A percentile compares a stretch with the other conserved stretches of the same genome.
Evolutionary conservation across 2,329 filamentous ascomycete species (phyloP).

Genomic region (Aspergillus eucalypticola): DNA sequence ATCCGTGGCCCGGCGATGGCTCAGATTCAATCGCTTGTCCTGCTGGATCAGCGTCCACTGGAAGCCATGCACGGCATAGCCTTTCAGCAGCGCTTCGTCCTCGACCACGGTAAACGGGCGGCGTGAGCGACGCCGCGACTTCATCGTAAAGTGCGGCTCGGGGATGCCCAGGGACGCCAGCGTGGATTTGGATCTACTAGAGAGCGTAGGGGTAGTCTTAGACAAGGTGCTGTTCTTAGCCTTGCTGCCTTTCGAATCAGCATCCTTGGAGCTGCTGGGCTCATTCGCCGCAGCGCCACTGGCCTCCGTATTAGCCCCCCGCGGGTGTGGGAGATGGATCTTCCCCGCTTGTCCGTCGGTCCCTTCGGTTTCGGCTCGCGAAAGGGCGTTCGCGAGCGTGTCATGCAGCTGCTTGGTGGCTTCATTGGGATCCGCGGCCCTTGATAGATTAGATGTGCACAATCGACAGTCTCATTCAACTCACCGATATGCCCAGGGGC

Average conservation of each 20-base stretch:
- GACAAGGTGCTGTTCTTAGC: slow-evolving; percentile 18
- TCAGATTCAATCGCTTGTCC: slow-evolving; percentile 54
- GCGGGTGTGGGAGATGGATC: slow-evolving; percentile 29
- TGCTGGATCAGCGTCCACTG: slow-evolving; percentile 62
- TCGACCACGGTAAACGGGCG: slow-evolving; percentile 58
- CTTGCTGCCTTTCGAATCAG: slow-evolving; percentile 14
- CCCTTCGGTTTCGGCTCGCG: slow-evolving; percentile 32
- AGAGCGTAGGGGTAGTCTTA: slow-evolving; percentile 32
- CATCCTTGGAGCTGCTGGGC: slow-evolving; percentile 21
- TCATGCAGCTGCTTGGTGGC: slow-evolving; percentile 39
- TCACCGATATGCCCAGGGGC: slow-evolving; percentile 50
- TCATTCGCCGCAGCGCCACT: slow-evolving; percentile 21
- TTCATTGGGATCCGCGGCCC: slow-evolving; percentile 39
- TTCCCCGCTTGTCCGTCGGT: slow-evolving; percentile 25
- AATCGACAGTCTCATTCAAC: slow-evolving; percentile 2
- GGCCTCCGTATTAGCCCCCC: slow-evolving; percentile 6
- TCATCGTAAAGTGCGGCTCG: slow-evolving; percentile 48
- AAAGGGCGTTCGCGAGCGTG: slow-evolving; percentile 35
- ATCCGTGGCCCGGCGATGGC: slow-evolving; percentile 57
- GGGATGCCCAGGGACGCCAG: slow-evolving; percentile 49
- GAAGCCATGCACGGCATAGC: slow-evolving; percentile 60
- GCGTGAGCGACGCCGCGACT: slow-evolving; percentile 54
- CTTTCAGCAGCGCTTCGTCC: slow-evolving; percentile 59
- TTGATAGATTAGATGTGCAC: slow-evolving; percentile 13
- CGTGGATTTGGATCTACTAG: slow-evolving; percentile 34